Evolutionary conservation across 305 asterid genomes (phyloP), one percentile per base, ranked within the genome.

Genomic region (Fraxinus baroniana): DNA sequence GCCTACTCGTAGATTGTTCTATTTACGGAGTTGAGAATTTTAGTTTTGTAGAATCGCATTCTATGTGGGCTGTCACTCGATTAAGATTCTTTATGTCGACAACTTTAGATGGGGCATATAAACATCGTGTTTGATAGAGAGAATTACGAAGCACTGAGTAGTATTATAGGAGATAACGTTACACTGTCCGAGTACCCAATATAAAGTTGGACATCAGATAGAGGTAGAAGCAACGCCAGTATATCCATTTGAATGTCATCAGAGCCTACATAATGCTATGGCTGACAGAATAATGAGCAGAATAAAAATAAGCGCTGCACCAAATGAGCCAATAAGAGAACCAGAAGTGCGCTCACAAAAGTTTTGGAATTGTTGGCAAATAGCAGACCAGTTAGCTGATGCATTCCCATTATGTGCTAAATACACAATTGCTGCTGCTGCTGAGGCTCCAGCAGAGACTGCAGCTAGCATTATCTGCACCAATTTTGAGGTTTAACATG

Each of bases 321-420:
- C 90, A 73, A 93, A 90, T 2, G 98, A 90, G 20, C 98, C 98
- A 46, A 95, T 90, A 32, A 95, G 85, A 20, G 97, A 88, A 62
- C 90, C 95, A 0, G 98, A 92, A 35, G 81, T 80, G 2, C 91
- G 90, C 18, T 89, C 89, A 81, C 98, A 95, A 84, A 93, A 95
- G 35, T 81, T 83, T 35, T 89, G 81, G 79, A 82, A 95, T 78
- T 92, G 95, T 80, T 88, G 94, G 79, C 98, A 93, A 22, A 95
- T 82, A 5, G 97, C 90, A 39, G 86, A 79, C 98, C 98, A 95
- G 49, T 95, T 95, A 36, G 98, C 93, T 17, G 98, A 87, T 57
- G 97, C 80, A 78, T 95, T 95, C 46, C 98, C 98, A 57, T 87
- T 91, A 78, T 93, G 98, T 80, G 98, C 98, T 83, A 94, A 83